Evolutionary conservation across 768 basidiomycete species (phyloP).

Genomic region (Trametes cingulata): DNA sequence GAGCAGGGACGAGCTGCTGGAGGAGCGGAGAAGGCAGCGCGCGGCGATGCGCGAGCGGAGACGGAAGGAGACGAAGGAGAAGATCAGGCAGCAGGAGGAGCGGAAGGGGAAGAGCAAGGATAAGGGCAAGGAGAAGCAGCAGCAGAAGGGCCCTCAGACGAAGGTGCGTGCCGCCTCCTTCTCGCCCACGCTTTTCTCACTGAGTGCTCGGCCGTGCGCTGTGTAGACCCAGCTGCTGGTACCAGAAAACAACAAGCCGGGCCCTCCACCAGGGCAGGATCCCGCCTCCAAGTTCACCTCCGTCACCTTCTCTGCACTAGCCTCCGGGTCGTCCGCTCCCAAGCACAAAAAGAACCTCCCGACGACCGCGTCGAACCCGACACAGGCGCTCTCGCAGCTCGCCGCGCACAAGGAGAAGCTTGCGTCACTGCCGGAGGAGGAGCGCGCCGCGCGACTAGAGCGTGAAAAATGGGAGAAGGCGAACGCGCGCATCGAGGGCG

Average conservation of each 20-base stretch:
- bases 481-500: conserved; percentile 81
- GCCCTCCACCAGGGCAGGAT: conserved; percentile 32
- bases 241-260: conserved; percentile 44
- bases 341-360: conserved; percentile 58
- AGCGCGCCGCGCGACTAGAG: conserved; percentile 77
- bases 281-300: conserved; percentile 51
- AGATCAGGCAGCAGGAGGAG: conserved; percentile 68
- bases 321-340: conserved; percentile 47
- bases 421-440: conserved; percentile 76
- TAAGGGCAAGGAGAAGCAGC: conserved; percentile 45
- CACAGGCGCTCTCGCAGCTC: conserved; percentile 83
- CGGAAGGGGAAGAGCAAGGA: conserved; percentile 46
- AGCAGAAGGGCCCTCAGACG: conserved; percentile 43
- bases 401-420: conserved; percentile 76
- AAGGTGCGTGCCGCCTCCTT: conserved; percentile 47
- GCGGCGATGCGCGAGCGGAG: conserved; percentile 84
- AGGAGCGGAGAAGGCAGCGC: conserved; percentile 73
- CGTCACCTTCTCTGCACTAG: conserved; percentile 67
- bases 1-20: conserved; percentile 79
- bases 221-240: conserved; percentile 79
- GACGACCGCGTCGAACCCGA: conserved; percentile 76
- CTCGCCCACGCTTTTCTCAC: no score
- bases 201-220: no score
- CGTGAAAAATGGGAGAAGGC: conserved; percentile 91
- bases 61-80: conserved; percentile 84